Evolutionary conservation across 2,329 filamentous ascomycete species (phyloP).

Genomic region (Fusarium chaquense): DNA sequence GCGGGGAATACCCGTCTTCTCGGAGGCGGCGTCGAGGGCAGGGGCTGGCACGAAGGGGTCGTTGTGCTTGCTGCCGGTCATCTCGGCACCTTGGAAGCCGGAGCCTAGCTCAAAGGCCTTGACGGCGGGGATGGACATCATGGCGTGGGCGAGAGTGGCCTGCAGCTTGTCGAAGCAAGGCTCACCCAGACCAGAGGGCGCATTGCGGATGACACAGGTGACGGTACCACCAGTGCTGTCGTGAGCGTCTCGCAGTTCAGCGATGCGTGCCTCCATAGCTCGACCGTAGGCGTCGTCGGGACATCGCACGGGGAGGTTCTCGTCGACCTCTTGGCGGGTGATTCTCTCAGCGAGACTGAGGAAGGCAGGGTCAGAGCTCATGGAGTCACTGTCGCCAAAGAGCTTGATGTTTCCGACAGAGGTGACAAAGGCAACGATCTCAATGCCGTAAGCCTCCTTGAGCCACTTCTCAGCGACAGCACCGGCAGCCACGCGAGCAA

Average conservation of each 20-base stretch:
- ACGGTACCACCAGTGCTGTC: slow-evolving; percentile 97
- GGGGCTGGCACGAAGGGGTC: slow-evolving; percentile 67
- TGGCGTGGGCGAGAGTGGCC: slow-evolving; percentile 89
- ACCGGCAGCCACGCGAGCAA: slow-evolving; percentile 90
- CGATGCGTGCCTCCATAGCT: slow-evolving; percentile 84
- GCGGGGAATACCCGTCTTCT: slow-evolving; percentile 59
- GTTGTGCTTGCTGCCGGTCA: slow-evolving; percentile 92
- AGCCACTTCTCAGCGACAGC: slow-evolving; percentile 96
- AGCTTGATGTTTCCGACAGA: slow-evolving; percentile 75
- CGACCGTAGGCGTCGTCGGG: slow-evolving; percentile 73
- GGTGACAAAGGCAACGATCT: slow-evolving; percentile 91
- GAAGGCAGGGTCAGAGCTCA: slow-evolving; percentile 84
- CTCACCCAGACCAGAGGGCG: slow-evolving; percentile 88
- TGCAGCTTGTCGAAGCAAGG: slow-evolving; percentile 97
- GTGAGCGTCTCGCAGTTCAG: slow-evolving; percentile 78
- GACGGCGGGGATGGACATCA: slow-evolving; percentile 93
- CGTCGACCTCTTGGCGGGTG: slow-evolving; percentile 74
- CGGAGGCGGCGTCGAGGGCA: slow-evolving; percentile 59
- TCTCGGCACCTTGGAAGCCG: slow-evolving; percentile 87
- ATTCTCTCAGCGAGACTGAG: slow-evolving; percentile 74
- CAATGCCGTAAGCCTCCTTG: slow-evolving; percentile 80
- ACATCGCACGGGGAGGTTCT: slow-evolving; percentile 87
- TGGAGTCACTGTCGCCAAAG: slow-evolving; percentile 50
- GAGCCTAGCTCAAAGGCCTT: slow-evolving; percentile 97
- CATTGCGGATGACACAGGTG: slow-evolving; percentile 90